phyloP scores from a whole-genome alignment of 495 filamentous ascomycete species.

The Massariosphaeria phaeospora region DNA sequence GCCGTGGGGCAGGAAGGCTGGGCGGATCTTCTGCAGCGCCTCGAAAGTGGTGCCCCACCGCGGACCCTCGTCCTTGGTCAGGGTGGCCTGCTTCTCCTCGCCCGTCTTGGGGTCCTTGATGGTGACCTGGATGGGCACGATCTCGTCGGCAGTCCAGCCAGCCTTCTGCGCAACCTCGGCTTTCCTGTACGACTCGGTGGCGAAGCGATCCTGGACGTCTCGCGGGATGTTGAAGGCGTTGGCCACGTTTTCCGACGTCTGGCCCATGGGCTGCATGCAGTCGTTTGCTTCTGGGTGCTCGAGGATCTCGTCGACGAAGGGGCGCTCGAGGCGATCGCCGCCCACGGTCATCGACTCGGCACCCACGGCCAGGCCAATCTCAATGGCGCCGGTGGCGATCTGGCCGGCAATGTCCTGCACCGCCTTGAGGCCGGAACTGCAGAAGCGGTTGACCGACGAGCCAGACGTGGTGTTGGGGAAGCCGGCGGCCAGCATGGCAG shows the following conservation, averaged over 20 bases:
- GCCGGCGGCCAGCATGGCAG: conserved; percentile 82
- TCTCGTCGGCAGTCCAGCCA: conserved; percentile 92
- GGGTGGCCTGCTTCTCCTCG: conserved; percentile 66
- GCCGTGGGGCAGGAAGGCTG: conserved; percentile 86
- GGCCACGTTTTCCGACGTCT: conserved; percentile 95
- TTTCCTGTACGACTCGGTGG: conserved; percentile 77
- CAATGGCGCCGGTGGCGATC: conserved; percentile 74
- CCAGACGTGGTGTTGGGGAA: conserved; percentile 85
- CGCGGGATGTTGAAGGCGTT: conserved; percentile 81
- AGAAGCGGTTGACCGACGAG: conserved; percentile 88
- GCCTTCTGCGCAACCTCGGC: conserved; percentile 90
- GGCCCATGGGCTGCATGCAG: conserved; percentile 93
- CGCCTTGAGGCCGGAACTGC: conserved; percentile 91
- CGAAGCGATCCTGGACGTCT: conserved; percentile 75
- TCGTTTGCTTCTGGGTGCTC: conserved; percentile 70
- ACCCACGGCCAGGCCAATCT: conserved; percentile 80
- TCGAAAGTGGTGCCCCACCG: conserved; percentile 86
- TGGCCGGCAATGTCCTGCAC: conserved; percentile 91
- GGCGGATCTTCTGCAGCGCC: conserved; percentile 73
- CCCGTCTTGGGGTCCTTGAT: conserved; percentile 81
- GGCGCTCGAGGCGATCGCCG: conserved; percentile 59
- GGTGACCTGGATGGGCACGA: conserved; percentile 73
- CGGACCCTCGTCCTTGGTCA: conserved; percentile 83
- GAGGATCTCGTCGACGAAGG: conserved; percentile 75
- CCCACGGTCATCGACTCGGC: conserved; percentile 79